Evolutionary conservation across 768 basidiomycete genomes (phyloP), one percentile per base, ranked within the genome.

Genomic region (Thelephora aurantiotincta): DNA sequence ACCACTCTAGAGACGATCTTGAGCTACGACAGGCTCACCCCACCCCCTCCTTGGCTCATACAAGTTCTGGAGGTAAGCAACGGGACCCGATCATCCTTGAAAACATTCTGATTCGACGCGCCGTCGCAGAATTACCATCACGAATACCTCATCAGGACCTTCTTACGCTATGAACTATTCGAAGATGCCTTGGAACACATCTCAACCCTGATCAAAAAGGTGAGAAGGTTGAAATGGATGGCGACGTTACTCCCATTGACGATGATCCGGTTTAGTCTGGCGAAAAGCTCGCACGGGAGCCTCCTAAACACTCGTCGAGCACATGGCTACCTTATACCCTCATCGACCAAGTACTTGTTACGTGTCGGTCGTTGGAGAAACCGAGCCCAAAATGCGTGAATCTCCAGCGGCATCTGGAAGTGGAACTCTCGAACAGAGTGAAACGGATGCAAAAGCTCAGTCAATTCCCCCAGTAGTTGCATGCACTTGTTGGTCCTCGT

Each of bases 321-420:
- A 82, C 82, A 3, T 90, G 86, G 82, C 66, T 90, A 35, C 89
- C 89, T 12, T 91, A 91, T 57, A 75, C 78, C 44, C 70, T 91
- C 47, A 74, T 92, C 52, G 89, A 92, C 62, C 82, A 88, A 62
- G 81, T 91, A 33, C 69, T 91, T 23, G 69, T 70, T 19, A 78
- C 80, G 12, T 76, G 80, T 9, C 71, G 73, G 50, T 63, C 71
- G 6, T 71, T 75, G 55, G 67, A 70, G 33, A 68, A 70, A 34
- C 58, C 76, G 45, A 72, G 75, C 18, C 49, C 70, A 11, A 68
- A 68, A 37, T 64, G 63, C 20, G 61, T 58, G 42, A 50, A 43
- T 6, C 63, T 70, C 26, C 67, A 78, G 43, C 60, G 68, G 30
- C 70, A 73, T 51, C 63, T 89, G 50, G 73, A 75, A 50, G 66